These are phyloP conservation scores for Acer negundo DNA, from an alignment of 345 rosid species.

Conservation along the genomic window DNA sequence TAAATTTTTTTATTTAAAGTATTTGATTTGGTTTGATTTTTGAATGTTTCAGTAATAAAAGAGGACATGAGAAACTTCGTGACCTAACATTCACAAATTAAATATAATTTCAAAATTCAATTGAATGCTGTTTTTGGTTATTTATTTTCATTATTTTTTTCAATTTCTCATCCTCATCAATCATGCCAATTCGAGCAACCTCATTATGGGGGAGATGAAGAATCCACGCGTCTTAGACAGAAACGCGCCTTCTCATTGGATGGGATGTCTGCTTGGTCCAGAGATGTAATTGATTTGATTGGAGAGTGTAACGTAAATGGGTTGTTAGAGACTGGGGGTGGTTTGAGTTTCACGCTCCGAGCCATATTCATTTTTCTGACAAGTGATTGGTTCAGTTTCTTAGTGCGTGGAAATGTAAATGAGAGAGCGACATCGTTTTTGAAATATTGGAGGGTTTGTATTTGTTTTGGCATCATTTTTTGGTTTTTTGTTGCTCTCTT, in stretches of 20 bases:
- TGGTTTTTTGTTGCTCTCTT: neutral
- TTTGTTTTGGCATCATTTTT: slow-evolving; percentile 4
- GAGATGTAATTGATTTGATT: neutral
- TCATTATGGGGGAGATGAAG: neutral
- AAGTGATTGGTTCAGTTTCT: neutral
- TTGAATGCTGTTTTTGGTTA: neutral
- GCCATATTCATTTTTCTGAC: slow-evolving; percentile 16
- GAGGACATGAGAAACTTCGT: slow-evolving; percentile 41
- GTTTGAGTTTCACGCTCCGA: neutral
- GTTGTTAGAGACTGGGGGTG: neutral
- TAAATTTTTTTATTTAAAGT: neutral
- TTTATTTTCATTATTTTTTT: neutral
- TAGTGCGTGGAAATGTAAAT: neutral
- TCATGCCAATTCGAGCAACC: slow-evolving; percentile 10
- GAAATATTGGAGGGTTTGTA: slow-evolving; percentile 4
- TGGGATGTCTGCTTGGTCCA: neutral
- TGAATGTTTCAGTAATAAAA: slow-evolving; percentile 15
- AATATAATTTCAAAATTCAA: slow-evolving; percentile 6
- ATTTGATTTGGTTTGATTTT: neutral
- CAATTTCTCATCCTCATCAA: neutral
- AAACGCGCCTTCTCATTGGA: neutral
- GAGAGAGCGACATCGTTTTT: neutral
- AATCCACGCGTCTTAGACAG: neutral
- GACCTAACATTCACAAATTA: slow-evolving; percentile 30
- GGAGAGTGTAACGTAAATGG: neutral